Evolutionary conservation across 2,329 filamentous ascomycete genomes (phyloP).

Genomic region (Acrodontium crateriforme): DNA sequence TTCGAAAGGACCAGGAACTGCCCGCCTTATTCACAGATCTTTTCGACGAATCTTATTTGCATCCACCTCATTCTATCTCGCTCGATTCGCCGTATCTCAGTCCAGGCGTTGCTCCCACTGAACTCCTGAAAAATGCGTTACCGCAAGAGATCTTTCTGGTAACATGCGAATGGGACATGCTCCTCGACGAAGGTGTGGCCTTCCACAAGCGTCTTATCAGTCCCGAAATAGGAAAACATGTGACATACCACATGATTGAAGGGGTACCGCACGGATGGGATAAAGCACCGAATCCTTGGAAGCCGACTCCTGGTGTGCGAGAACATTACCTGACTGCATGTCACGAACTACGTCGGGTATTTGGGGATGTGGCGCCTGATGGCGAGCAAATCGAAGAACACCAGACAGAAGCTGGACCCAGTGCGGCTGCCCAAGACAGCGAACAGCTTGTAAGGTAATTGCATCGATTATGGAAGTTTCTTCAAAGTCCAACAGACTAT

Average conservation of each 20-base stretch:
- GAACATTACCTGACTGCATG: slow-evolving; percentile 43
- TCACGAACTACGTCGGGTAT: slow-evolving; percentile 34
- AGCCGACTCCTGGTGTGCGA: slow-evolving; percentile 37
- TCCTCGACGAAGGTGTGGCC: slow-evolving; percentile 46
- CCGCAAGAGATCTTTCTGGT: slow-evolving; percentile 48
- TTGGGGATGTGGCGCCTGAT: slow-evolving; percentile 13
- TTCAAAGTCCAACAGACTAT: too few species aligned
- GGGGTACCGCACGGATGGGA: slow-evolving; percentile 53
- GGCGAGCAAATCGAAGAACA: slow-evolving; percentile 2
- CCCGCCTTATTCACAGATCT: slow-evolving; percentile 37
- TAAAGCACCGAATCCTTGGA: slow-evolving; percentile 49
- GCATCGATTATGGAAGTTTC: background rate
- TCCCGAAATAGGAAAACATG: slow-evolving; percentile 32
- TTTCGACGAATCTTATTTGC: slow-evolving; percentile 38
- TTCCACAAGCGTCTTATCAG: slow-evolving; percentile 44
- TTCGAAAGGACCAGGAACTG: slow-evolving; percentile 38
- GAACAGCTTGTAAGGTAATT: slow-evolving; percentile 9
- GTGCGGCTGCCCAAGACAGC: slow-evolving; percentile 12
- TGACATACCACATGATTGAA: slow-evolving; percentile 44
- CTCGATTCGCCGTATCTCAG: slow-evolving; percentile 45
- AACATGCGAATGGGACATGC: slow-evolving; percentile 54
- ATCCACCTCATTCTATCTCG: slow-evolving; percentile 28
- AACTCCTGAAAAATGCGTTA: slow-evolving; percentile 38
- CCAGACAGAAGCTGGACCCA: slow-evolving; percentile 4
- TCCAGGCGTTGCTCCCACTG: slow-evolving; percentile 41